A percentile compares a stretch with the other conserved stretches of the same genome.
Evolutionary conservation across 1,284 basidiomycete genomes (phyloP).

Genomic region (Agroathelia rolfsii): DNA sequence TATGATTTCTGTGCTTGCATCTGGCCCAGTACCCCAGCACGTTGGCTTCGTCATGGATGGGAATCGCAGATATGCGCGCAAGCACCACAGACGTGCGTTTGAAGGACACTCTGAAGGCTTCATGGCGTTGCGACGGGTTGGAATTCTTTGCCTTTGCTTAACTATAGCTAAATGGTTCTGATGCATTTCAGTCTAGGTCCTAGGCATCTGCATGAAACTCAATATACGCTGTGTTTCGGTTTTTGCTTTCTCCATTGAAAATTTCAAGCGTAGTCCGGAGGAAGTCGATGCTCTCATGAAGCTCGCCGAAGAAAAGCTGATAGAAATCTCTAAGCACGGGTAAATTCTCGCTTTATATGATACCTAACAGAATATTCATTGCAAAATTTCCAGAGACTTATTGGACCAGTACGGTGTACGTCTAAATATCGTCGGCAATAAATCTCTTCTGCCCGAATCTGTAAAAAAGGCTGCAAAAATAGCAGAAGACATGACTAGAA

Average conservation of each 20-base stretch:
- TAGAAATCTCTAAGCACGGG: constrained; percentile 81
- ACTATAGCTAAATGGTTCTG: not conserved
- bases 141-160: constrained; percentile 18
- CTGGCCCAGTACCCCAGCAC: constrained; percentile 86
- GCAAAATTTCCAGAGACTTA: constrained; percentile 72
- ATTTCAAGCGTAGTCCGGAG: constrained; percentile 81
- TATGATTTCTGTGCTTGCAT: constrained; percentile 57
- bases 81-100: constrained; percentile 48
- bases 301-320: constrained; percentile 73
- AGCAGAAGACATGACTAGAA: constrained; percentile 73
- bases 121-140: constrained; percentile 68
- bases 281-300: constrained; percentile 88
- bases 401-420: constrained; percentile 78
- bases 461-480: constrained; percentile 65
- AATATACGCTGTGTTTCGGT: constrained; percentile 79
- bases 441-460: constrained; percentile 64
- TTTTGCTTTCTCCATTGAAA: constrained; percentile 96
- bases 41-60: constrained; percentile 98
- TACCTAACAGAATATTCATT: too few relatives aligned
- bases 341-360: too few relatives aligned
- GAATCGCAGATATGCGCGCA: constrained; percentile 87
- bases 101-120: constrained; percentile 87
- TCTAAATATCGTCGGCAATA: constrained; percentile 76
- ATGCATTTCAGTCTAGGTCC: constrained; percentile 42
- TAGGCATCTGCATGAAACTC: constrained; percentile 78